phyloP scores from a whole-genome alignment of 495 filamentous ascomycete genomes.

The Halenospora varia region DNA sequence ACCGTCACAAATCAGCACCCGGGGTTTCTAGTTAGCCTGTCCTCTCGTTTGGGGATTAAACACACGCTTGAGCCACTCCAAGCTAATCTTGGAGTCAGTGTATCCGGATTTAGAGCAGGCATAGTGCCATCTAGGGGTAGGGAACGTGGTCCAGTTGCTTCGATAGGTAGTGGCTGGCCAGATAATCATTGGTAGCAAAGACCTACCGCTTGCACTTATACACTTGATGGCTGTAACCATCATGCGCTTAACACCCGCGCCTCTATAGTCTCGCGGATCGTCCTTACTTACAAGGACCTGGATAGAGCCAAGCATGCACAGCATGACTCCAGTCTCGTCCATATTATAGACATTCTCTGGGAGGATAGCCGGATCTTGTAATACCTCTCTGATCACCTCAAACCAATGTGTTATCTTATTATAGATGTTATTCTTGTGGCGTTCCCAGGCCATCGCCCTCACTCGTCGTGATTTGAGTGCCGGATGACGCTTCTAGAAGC shows the following conservation, averaged over 20 bases:
- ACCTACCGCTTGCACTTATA: not conserved
- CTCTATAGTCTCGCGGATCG: not conserved
- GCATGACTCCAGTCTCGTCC: not conserved
- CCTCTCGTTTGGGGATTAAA: not conserved
- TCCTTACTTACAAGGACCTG: not conserved
- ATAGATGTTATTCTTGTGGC: not conserved
- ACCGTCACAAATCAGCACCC: not conserved
- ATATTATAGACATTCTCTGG: not conserved
- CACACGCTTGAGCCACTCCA: not conserved
- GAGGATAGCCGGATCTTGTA: not conserved
- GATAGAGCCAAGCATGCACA: not conserved
- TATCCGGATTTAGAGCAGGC: not conserved
- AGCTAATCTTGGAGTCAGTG: not conserved
- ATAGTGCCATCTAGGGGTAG: not conserved
- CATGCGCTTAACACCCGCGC: not conserved
- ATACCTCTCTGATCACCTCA: not conserved
- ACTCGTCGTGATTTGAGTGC: not conserved
- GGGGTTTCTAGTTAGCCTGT: not conserved
- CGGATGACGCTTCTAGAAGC: not conserved
- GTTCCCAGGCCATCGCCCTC: not conserved
- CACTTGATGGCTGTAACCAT: not conserved
- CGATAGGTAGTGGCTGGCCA: not conserved
- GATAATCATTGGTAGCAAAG: not conserved
- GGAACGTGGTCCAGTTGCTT: not conserved
- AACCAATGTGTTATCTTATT: not conserved